A percentile compares a stretch with the other conserved stretches of the same genome.
Evolutionary conservation across 2,329 filamentous ascomycete species (phyloP).

Genomic region (Ophiocordyceps camponoti-rufipedis): DNA sequence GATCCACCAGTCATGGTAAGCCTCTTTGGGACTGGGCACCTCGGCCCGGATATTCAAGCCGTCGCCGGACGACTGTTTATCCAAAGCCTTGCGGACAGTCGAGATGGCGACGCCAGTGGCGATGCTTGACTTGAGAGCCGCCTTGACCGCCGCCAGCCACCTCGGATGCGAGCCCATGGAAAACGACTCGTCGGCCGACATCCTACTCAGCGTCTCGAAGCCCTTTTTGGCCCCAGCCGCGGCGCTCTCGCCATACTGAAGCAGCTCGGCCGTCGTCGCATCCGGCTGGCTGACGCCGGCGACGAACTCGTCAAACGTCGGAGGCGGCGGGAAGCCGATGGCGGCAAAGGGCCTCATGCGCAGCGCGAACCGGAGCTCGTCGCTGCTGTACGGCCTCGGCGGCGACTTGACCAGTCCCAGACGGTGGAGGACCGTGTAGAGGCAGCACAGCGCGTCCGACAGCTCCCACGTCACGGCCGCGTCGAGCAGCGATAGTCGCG

Average conservation of each 20-base stretch:
- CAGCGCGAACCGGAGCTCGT: slow-evolving; percentile 56
- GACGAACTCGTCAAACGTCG: slow-evolving; percentile 43
- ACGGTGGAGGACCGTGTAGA: slow-evolving; percentile 50
- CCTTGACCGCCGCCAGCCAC: slow-evolving; percentile 42
- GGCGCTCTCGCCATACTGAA: slow-evolving; percentile 26
- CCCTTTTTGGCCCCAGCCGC: slow-evolving; percentile 31
- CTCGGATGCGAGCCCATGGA: slow-evolving; percentile 37
- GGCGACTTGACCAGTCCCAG: slow-evolving; percentile 32
- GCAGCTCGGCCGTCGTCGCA: slow-evolving; percentile 18
- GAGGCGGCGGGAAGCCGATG: slow-evolving; percentile 49
- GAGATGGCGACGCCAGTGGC: slow-evolving; percentile 47
- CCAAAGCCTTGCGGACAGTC: slow-evolving; percentile 37
- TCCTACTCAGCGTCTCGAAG: slow-evolving; percentile 35
- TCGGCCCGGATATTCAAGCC: slow-evolving; percentile 26
- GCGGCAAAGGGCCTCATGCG: slow-evolving; percentile 70
- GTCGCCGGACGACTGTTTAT: slow-evolving; percentile 9
- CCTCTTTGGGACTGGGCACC: slow-evolving; percentile 31
- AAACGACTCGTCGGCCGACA: slow-evolving; percentile 33
- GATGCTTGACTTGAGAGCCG: slow-evolving; percentile 51
- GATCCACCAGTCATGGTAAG: slow-evolving; percentile 48
- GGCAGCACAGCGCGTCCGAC: slow-evolving; percentile 32
- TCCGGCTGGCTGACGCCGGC: slow-evolving; percentile 21
- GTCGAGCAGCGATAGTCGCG: slow-evolving; percentile 44
- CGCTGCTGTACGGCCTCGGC: slow-evolving; percentile 45
- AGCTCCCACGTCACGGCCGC: slow-evolving; percentile 43